These are phyloP conservation scores for Parmelia sp. DNA, from an alignment of 495 filamentous ascomycete genomes.

Conservation along the genomic window DNA sequence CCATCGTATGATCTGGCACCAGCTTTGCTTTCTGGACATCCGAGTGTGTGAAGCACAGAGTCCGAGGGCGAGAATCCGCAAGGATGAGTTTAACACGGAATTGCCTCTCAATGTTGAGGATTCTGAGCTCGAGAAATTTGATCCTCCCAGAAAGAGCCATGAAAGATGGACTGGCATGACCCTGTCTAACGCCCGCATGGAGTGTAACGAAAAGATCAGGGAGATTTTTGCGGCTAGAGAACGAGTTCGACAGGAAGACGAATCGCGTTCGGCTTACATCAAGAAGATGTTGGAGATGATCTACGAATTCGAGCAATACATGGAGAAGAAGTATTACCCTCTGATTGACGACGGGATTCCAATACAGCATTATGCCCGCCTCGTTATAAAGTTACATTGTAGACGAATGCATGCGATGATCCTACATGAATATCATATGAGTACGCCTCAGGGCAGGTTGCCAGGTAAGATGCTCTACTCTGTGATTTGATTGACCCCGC, in stretches of 20 bases:
- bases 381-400: conserved; percentile 56
- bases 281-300: conserved; percentile 48
- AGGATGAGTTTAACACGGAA: conserved; percentile 65
- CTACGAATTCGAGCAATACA: conserved; percentile 51
- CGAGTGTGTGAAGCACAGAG: conserved; percentile 71
- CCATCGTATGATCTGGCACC: conserved; percentile 70
- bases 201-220: conserved; percentile 67
- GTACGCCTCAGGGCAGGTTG: conserved; percentile 43
- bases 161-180: conserved; percentile 59
- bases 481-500: neutral
- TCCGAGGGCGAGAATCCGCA: conserved; percentile 57
- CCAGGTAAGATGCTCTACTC: conserved; percentile 15
- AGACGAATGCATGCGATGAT: conserved; percentile 56
- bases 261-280: conserved; percentile 25
- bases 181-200: conserved; percentile 58
- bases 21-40: conserved; percentile 68
- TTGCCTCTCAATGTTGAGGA: conserved; percentile 64
- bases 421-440: conserved; percentile 57
- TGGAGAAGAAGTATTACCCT: conserved; percentile 54
- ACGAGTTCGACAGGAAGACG: conserved; percentile 53
- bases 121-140: conserved; percentile 41
- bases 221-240: conserved; percentile 56
- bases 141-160: conserved; percentile 41
- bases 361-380: conserved; percentile 52
- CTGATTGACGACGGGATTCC: conserved; percentile 45